Evolutionary conservation across 1,139 yeast species (phyloP).

Genomic region (Wickerhamomyces sp.): DNA sequence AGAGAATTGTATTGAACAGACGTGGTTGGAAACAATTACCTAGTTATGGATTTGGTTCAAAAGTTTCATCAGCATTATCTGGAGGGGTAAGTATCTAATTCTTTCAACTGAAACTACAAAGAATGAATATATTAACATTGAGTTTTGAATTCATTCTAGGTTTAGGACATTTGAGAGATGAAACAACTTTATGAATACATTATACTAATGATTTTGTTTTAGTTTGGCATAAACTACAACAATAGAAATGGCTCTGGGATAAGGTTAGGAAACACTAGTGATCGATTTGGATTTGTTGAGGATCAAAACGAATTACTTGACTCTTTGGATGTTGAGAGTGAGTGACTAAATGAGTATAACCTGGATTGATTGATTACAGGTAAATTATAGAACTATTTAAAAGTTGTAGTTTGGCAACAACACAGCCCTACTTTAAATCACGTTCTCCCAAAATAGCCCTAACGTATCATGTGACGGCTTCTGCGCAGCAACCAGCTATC

Average conservation of each 20-base stretch:
- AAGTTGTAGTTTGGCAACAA: no score
- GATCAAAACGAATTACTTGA: constrained; percentile 25
- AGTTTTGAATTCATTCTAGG: constrained; percentile 1
- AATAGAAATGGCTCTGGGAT: constrained; percentile 14
- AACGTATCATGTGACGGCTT: not conserved
- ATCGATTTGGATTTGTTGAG: constrained; percentile 23
- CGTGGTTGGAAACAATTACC: constrained; percentile 31
- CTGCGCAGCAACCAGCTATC: not conserved
- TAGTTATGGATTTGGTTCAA: constrained; percentile 21
- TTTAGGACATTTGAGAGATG: not conserved
- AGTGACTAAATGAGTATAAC: no score
- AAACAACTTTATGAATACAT: constrained; percentile 3
- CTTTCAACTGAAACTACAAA: not conserved
- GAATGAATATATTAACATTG: constrained; percentile 3
- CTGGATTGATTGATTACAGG: no score
- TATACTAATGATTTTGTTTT: not conserved
- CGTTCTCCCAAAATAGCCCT: not conserved
- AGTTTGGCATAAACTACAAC: not conserved
- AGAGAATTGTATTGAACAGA: constrained; percentile 26
- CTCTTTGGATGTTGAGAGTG: constrained; percentile 21
- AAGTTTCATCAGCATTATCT: constrained; percentile 24
- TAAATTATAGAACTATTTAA: no score
- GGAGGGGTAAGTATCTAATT: constrained; percentile 23
- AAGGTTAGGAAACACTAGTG: constrained; percentile 16
- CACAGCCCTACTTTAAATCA: not conserved